A percentile compares a stretch with the other conserved stretches of the same genome.
These are phyloP conservation scores for Zygotorulaspora mrakii DNA, from an alignment of 1,139 yeast species.

Conservation along the genomic window DNA sequence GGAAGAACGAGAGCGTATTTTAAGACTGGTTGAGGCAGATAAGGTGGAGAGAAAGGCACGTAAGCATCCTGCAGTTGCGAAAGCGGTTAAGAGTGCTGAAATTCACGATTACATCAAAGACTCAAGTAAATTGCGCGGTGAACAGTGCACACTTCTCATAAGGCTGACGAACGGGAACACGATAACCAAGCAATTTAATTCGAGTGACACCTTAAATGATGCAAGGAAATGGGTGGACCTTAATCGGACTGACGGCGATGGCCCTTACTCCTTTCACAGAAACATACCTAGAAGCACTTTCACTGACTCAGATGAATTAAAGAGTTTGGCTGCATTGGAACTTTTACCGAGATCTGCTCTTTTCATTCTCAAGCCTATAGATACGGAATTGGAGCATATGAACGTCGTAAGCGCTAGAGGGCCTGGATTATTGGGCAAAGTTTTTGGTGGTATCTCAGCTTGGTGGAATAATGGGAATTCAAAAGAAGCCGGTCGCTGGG, in stretches of 20 bases:
- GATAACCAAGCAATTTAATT: conserved; percentile 27
- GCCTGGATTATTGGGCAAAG: conserved; percentile 35
- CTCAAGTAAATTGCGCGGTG: conserved; percentile 5
- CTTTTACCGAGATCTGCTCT: conserved; percentile 65
- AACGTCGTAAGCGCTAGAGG: conserved; percentile 26
- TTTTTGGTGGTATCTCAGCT: conserved; percentile 34
- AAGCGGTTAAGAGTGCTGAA: conserved; percentile 5
- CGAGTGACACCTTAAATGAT: conserved; percentile 34
- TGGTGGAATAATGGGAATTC: conserved; percentile 30
- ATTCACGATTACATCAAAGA: conserved; percentile 24
- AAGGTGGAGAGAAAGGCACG: conserved; percentile 27
- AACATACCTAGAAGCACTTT: conserved; percentile 45
- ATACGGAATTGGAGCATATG: conserved; percentile 14
- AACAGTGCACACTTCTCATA: conserved; percentile 28
- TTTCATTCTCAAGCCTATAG: conserved; percentile 54
- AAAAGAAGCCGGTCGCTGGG: background rate
- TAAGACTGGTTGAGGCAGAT: conserved; percentile 39
- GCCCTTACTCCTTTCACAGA: conserved; percentile 47
- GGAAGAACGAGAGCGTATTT: conserved; percentile 54
- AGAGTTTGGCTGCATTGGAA: conserved; percentile 46
- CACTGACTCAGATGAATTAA: conserved; percentile 52
- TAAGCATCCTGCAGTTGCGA: conserved; percentile 8
- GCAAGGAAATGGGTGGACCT: conserved; percentile 64
- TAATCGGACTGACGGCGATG: conserved; percentile 47
- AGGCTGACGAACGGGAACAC: conserved; percentile 32